Conservation (phyloP, 768 basidiomycete genomes). For the Holtermanniella nyarrowii region DNA sequence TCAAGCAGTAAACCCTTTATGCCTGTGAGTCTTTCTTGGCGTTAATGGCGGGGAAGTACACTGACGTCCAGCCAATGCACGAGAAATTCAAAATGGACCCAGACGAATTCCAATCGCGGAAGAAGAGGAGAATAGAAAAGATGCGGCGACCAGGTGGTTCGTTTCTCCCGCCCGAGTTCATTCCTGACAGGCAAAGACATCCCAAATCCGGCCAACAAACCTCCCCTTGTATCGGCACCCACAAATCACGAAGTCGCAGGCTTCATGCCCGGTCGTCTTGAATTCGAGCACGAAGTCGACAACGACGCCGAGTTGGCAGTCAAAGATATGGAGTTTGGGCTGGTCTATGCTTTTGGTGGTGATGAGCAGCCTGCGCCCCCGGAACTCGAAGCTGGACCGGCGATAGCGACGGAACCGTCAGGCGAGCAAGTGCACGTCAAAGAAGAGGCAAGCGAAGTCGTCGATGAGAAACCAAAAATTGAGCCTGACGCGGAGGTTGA, state of each 20-base stretch:
- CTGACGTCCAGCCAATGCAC: conserved; percentile 30
- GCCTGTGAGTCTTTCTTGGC: conserved; percentile 25
- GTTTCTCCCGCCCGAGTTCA: conserved; percentile 40
- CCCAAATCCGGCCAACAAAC: conserved; percentile 45
- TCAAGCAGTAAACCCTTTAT: conserved; percentile 30
- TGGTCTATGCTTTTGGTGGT: conserved; percentile 76
- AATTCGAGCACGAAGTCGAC: conserved; percentile 95
- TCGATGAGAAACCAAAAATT: conserved; percentile 16
- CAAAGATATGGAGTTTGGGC: conserved; percentile 90
- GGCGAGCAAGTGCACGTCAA: conserved; percentile 4
- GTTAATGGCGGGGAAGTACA: conserved; percentile 14
- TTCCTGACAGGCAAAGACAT: conserved; percentile 12
- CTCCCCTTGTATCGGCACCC: conserved; percentile 77
- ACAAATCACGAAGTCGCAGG: conserved; percentile 78
- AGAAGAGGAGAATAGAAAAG: conserved; percentile 74
- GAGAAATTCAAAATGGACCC: conserved; percentile 57
- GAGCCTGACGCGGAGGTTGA: conserved; percentile 49
- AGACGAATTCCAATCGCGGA: conserved; percentile 75
- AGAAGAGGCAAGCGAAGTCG: conserved; percentile 7
- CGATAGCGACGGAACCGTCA: conserved; percentile 18
- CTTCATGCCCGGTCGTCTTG: conserved; percentile 91
- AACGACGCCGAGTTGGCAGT: conserved; percentile 93
- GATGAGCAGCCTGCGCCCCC: conserved; percentile 50
- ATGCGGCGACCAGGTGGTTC: conserved; percentile 47
- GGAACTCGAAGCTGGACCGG: conserved; percentile 43